Base-by-base conservation (phyloP, 169 alveolate genomes). In the Cryptosporidium parvum region DNA sequence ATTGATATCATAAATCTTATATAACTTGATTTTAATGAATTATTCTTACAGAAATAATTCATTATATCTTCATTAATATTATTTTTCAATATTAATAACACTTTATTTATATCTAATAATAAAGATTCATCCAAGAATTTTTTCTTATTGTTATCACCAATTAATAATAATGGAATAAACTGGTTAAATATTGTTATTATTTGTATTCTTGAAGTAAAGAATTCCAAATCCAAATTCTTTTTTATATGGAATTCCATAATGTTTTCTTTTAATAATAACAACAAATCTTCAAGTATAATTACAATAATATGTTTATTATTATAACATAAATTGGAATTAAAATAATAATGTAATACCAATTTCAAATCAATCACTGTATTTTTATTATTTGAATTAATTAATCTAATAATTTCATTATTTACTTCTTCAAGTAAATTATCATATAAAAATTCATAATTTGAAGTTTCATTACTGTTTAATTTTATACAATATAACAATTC, bases 101-200 rank as follows among this genome's bases (percentile, higher is more conserved):
- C 33, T n/a, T 65, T 31, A 10, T 31, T 31, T 65, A 18, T 18
- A 65, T 31, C 31, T 7, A 65, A 65, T 62, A 62, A 16, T n/a
- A 59, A 18, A 59, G 16, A n/a, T 65, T 65, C 72, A 14, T 31
- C 72, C 16, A 65, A n/a, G 10, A 29, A 65, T 4, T 33, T 31
- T 16, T 18, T 2, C 52, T 65, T 10, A 14, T 73, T 42, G 3
- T 48, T 33, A 0, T 16, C 12, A n/a, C 51, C 48, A 37, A 16
- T 44, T 1, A 26, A 53, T 21, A 37, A 56, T 9, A 8, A 53
- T 33, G 52, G 52, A 5, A n/a, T 18, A 18, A 35, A 33, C 62
- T 80, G 75, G 23, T 80, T 59, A 35, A 61, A 80, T 44, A 80
- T 80, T 4, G 59, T 62, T 42, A 80, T 2, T 80, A 80, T 44